Evolutionary conservation across 257 asterid genomes (phyloP), one percentile per base, ranked within the genome.

Genomic region (Nicotiana otophora): DNA sequence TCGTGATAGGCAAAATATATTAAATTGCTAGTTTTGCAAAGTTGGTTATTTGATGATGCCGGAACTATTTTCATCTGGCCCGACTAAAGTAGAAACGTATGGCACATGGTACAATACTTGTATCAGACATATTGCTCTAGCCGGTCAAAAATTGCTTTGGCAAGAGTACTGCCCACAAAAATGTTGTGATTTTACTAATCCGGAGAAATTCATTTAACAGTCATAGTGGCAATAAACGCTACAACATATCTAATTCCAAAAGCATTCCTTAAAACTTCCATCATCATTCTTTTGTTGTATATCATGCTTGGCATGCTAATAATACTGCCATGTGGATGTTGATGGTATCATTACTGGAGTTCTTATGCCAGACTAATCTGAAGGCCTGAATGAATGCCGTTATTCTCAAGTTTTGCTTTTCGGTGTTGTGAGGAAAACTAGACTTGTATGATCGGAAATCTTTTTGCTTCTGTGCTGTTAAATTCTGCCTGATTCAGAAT

Each of bases 301-400:
- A 75, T 51, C 63, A 51, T 75, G 80, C 80, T 51, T 51, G 80
- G 36, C 63, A 51, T 51, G 80, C 80, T 75, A 48, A 60, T 51
- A 51, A 62, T 31, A 26, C 80, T 75, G 23, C 63, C 54, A 75
- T 75, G 16, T 8, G 5, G 19, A 53, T 53, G 80, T 75, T 75
- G 80, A 28, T 51, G 64, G 42, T 5, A 36, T 75, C 46, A 4
- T 51, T 51, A 36, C 46, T 51, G 60, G 80, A 15, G 80, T 62
- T 75, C 79, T 51, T 75, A 28, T 75, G 63, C 64, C 28, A 14
- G 28, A 51, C 46, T 26, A 28, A 51, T 75, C 42, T 26, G 63
- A 75, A 26, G 64, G 80, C 30, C 28, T 75, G 63, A 39, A 62
- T 51, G 80, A 75, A 75, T 75, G 80, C 54, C 28, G 28, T 26